Evolutionary conservation across 352 stramenopile species (phyloP).

Genomic region (Phytophthora pinifolia): DNA sequence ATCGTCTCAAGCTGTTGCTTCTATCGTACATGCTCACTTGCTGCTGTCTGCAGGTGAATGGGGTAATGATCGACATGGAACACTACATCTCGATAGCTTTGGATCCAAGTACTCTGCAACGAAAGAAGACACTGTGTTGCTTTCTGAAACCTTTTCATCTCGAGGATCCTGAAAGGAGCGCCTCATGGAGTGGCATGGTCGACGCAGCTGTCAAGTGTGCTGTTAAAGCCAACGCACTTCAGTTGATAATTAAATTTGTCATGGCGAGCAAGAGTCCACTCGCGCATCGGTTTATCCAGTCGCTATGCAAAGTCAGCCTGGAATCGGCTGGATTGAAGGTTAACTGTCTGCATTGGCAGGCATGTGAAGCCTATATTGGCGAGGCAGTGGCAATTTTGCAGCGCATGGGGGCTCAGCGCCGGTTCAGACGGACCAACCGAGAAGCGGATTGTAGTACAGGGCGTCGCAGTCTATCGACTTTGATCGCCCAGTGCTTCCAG

Average conservation of each 20-base stretch:
- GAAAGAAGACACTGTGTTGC: constrained; percentile 26
- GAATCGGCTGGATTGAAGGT: background rate
- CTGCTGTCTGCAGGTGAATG: constrained; percentile 19
- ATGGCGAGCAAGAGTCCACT: constrained; percentile 12
- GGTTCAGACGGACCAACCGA: constrained; percentile 22
- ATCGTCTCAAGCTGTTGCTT: constrained; percentile 22
- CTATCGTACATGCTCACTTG: constrained; percentile 28
- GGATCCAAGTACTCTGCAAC: background rate
- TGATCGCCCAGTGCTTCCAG: constrained; percentile 1
- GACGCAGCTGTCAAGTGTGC: constrained; percentile 8
- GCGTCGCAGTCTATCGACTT: background rate
- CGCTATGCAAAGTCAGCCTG: constrained; percentile 5
- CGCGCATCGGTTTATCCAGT: constrained; percentile 16
- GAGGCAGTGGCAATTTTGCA: constrained; percentile 31
- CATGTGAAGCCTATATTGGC: constrained; percentile 31
- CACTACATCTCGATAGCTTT: constrained; percentile 11
- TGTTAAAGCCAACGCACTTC: background rate
- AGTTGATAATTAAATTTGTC: constrained; percentile 14
- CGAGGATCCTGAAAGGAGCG: background rate
- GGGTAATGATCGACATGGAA: constrained; percentile 28
- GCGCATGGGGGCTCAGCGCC: constrained; percentile 19
- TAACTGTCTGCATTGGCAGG: constrained; percentile 21
- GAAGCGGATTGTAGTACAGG: constrained; percentile 5
- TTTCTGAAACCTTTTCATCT: constrained; percentile 13
- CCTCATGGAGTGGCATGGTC: background rate